A percentile compares a stretch with the other conserved stretches of the same genome.
Conservation (phyloP, 2,329 filamentous ascomycete species). For the Aspergillus novofumigatus region DNA sequence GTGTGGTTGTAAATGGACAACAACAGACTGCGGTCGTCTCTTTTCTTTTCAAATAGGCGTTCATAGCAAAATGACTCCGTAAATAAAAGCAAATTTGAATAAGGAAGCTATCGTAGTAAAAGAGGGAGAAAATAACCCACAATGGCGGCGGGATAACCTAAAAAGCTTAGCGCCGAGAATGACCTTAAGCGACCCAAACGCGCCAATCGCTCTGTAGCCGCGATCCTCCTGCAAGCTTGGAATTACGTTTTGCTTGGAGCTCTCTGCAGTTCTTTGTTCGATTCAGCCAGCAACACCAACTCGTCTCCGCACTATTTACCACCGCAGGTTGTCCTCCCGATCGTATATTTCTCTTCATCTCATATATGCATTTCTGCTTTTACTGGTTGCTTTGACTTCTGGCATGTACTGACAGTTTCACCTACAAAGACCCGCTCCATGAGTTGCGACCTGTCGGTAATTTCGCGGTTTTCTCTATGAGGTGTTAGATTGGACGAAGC, state of each 20-base stretch:
- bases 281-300: conserved; percentile 3
- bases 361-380: neutral
- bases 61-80: neutral
- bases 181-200: conserved; percentile 10
- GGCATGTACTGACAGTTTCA: neutral
- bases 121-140: neutral
- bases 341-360: neutral
- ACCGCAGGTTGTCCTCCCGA: conserved; percentile 9
- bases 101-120: neutral
- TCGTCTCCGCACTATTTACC: conserved; percentile 11
- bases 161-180: conserved; percentile 7
- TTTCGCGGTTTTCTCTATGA: conserved; percentile 24
- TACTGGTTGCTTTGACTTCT: neutral
- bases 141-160: neutral
- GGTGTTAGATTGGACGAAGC: conserved; percentile 22
- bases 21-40: no score
- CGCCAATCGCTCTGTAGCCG: conserved; percentile 3
- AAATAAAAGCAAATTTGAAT: neutral
- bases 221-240: neutral
- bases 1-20: neutral
- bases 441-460: conserved; percentile 27
- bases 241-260: conserved; percentile 2
- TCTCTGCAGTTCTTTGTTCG: conserved; percentile 3
- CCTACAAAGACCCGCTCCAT: conserved; percentile 24
- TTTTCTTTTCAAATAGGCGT: neutral